Evolutionary conservation across 768 basidiomycete species (phyloP).

Genomic region (Rhodotorula taiwanensis): DNA sequence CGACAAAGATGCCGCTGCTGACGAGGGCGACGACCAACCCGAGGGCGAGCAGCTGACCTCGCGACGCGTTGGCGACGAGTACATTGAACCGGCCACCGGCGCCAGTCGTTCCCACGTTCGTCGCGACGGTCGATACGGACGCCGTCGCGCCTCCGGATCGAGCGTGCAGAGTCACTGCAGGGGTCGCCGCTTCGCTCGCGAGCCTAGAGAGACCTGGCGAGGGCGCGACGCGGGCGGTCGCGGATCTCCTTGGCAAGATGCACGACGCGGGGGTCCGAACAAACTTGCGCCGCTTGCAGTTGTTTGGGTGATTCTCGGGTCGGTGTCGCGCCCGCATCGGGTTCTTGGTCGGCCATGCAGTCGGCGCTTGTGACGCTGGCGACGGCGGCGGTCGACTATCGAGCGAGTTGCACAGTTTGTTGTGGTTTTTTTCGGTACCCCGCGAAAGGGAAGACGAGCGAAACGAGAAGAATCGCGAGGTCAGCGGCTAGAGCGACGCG

Average conservation of each 20-base stretch:
- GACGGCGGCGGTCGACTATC: no score
- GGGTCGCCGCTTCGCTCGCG: neutral
- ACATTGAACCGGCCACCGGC: neutral
- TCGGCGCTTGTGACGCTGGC: no score
- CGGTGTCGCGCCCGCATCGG: no score
- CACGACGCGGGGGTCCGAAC: constrained; percentile 15
- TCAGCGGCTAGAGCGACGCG: no score
- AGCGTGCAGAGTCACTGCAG: neutral
- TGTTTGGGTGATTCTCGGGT: neutral
- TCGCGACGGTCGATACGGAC: no score
- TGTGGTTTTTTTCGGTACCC: no score
- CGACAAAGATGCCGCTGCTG: constrained; percentile 3
- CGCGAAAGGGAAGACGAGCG: no score
- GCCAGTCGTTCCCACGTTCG: no score
- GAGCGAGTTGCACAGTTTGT: no score
- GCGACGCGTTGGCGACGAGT: neutral
- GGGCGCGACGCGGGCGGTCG: neutral
- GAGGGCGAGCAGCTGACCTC: constrained; percentile 7
- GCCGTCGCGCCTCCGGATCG: no score
- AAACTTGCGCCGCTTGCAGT: constrained; percentile 7
- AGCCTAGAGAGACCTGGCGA: neutral
- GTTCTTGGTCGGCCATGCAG: no score
- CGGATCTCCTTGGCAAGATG: constrained; percentile 2
- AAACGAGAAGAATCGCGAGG: no score
- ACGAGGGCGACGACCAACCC: constrained; percentile 8